Evolutionary conservation across 2,329 filamentous ascomycete genomes (phyloP).

Genomic region (Colletotrichum echinochloae): DNA sequence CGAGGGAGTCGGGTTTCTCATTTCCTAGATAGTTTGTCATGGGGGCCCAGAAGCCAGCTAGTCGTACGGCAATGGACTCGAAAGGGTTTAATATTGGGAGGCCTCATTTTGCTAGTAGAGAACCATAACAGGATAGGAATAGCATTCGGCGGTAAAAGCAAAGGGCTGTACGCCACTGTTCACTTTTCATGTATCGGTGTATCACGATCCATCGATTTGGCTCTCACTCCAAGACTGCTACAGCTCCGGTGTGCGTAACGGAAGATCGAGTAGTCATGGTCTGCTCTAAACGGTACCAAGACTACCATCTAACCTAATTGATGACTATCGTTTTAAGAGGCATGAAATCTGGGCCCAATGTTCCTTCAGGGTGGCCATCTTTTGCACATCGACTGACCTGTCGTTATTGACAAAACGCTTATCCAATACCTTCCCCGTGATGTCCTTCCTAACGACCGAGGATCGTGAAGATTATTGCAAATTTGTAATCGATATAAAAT

Average conservation of each 20-base stretch:
- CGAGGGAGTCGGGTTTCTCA: not conserved
- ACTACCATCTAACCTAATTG: not conserved
- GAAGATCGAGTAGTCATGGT: not conserved
- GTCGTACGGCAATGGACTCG: not conserved
- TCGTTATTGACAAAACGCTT: not conserved
- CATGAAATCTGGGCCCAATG: not conserved
- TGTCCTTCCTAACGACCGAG: not conserved
- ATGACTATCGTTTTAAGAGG: not conserved
- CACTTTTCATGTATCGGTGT: no score
- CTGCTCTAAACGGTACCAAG: not conserved
- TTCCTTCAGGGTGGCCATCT: not conserved
- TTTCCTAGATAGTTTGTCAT: not conserved
- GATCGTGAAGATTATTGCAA: no score
- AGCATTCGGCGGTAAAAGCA: no score
- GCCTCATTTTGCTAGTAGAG: no score
- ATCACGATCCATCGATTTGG: no score
- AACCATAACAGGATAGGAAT: no score
- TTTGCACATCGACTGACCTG: not conserved
- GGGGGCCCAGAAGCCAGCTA: not conserved
- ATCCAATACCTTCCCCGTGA: not conserved
- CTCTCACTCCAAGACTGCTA: not conserved
- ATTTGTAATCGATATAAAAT: accelerated
- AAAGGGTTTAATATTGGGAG: not conserved
- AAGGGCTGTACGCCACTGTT: no score
- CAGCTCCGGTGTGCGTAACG: not conserved